Base-by-base conservation (phyloP, 768 basidiomycete genomes). In the Termitomyces bulborhizus region DNA sequence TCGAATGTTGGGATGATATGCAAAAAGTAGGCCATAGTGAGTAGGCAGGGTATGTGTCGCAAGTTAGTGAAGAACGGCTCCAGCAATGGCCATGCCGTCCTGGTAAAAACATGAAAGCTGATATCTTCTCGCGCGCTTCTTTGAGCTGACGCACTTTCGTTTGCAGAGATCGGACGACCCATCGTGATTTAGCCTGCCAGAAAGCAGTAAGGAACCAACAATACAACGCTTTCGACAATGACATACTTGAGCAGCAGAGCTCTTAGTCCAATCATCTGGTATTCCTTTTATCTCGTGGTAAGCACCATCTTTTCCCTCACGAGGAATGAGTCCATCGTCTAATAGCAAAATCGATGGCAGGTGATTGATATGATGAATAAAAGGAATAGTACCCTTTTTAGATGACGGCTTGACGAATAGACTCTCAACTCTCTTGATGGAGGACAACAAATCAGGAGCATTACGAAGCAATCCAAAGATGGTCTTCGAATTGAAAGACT, bases 21-120 rank as follows among this genome's bases (percentile, higher is more conserved):
- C 80, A 67, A 89, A 98, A 66, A 98, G 76, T 1, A 93, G 90
- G 3, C 93, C 93, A 62, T 98, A 99, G 70, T 99, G 97, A 0
- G 97, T 99, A 36, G 97, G 88, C 4, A 97, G 74, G 0, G 92
- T 94, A 63, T 92, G 91, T 0, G 95, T 97, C 1, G 97, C 93
- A 15, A 99, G 80, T 65, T 96, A 85, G 67, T 99, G 97, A 18
- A 98, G 70, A 13, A 98, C 97, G 9, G 96, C 91, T 53, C 88
- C 90, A 32, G 29, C 29, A 29, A 29, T 29, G 29, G 29, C 29
- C 29, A 29, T 29, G 29, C 31, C 31, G 31, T 34, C 34, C 34
- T 34, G 12, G 4, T 13, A 34, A 1, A 34, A 13, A 34, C 34
- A 34, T 34, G 6, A 34, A 13, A 32, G 9, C 31, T 32, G 31